Percentiles rank a stretch among this genome's conserved stretches.
Conservation (phyloP, 768 basidiomycete genomes). For the Mycena filopes region DNA sequence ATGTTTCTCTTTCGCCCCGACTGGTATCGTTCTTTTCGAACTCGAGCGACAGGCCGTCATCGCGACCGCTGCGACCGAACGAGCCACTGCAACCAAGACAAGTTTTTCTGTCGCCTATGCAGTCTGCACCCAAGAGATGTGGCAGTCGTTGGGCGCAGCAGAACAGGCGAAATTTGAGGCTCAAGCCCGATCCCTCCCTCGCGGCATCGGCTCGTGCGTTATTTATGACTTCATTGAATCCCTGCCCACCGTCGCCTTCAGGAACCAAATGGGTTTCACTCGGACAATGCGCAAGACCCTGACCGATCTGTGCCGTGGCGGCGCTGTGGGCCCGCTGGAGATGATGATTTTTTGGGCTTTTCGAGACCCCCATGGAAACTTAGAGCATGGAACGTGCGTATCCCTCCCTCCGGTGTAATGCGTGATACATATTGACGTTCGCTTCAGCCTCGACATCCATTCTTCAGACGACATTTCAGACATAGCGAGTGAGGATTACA, state of each 20-base stretch:
- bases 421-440: background rate
- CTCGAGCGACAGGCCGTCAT: too few species aligned
- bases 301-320: background rate
- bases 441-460: background rate
- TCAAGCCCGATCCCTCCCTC: background rate
- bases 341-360: background rate
- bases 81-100: too few species aligned
- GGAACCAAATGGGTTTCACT: conserved; percentile 3
- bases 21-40: too few species aligned
- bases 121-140: background rate
- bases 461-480: background rate
- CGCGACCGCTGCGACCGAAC: too few species aligned
- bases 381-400: conserved; percentile 3
- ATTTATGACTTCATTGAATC: background rate
- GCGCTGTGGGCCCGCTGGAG: background rate
- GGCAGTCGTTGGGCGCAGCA: background rate
- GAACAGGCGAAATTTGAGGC: background rate
- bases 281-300: background rate
- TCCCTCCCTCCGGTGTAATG: background rate
- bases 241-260: background rate
- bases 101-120: too few species aligned
- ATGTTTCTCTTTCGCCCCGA: too few species aligned
- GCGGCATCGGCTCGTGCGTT: background rate
- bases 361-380: background rate
- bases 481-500: background rate